Evolutionary conservation across 2,329 filamentous ascomycete species (phyloP).

Genomic region (Hypoxylon sp.): DNA sequence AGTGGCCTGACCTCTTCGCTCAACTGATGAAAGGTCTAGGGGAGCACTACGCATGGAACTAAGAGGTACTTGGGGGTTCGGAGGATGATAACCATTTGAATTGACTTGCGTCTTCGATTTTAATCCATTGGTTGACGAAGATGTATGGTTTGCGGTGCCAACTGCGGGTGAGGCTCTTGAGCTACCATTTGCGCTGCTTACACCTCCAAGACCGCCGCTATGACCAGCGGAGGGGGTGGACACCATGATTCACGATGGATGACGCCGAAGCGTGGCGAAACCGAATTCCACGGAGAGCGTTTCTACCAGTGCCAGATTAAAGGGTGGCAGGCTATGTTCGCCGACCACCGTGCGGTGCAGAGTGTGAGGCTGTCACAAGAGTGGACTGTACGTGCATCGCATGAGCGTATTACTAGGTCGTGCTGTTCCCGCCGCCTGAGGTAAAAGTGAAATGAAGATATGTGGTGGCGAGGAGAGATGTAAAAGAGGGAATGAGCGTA

Average conservation of each 20-base stretch:
- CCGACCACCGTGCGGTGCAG: conserved; percentile 38
- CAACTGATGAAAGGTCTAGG: conserved; percentile 89
- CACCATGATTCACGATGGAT: conserved; percentile 55
- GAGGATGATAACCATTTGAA: conserved; percentile 67
- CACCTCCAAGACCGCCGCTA: conserved; percentile 57
- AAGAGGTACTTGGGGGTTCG: conserved; percentile 66
- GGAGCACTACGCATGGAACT: conserved; percentile 72
- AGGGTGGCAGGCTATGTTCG: conserved; percentile 35
- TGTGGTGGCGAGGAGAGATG: conserved; percentile 8
- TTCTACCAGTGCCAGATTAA: conserved; percentile 20
- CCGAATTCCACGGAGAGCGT: not conserved
- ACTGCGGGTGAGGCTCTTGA: conserved; percentile 67
- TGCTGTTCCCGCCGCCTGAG: conserved; percentile 10
- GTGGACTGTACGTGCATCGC: conserved; percentile 48
- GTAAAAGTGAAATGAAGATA: conserved; percentile 5
- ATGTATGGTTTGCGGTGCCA: conserved; percentile 55
- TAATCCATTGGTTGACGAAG: conserved; percentile 52
- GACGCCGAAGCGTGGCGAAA: conserved; percentile 10
- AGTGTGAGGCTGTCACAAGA: conserved; percentile 49
- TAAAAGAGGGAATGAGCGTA: conserved; percentile 4
- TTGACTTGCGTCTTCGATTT: conserved; percentile 69
- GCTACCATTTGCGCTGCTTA: conserved; percentile 64
- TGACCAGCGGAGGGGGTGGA: conserved; percentile 58
- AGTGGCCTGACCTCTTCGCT: conserved; percentile 87
- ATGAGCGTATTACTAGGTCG: conserved; percentile 33